Conservation (phyloP, 768 basidiomycete species). For the Suillus ampliporus region DNA sequence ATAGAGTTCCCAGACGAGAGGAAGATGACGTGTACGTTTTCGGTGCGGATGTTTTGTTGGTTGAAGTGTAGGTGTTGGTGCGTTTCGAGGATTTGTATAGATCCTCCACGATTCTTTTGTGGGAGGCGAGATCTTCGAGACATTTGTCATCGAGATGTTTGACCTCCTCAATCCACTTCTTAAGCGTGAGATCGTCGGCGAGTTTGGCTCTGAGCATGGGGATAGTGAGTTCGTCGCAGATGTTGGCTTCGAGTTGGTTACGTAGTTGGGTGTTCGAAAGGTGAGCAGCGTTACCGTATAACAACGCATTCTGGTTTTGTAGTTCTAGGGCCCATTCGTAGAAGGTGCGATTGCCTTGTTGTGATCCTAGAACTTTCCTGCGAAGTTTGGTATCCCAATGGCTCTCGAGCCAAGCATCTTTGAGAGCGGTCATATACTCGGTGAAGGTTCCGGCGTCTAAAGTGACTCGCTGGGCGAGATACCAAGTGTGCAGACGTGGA, state of each 20-base stretch:
- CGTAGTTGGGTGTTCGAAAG: constrained; percentile 13
- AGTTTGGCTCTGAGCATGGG: constrained; percentile 1
- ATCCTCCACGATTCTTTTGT: background rate
- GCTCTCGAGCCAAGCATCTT: constrained; percentile 9
- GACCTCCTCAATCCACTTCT: background rate
- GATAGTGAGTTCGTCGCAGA: constrained; percentile 16
- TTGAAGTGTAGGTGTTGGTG: background rate
- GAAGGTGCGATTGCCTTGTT: constrained; percentile 14
- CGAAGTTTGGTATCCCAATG: constrained; percentile 7
- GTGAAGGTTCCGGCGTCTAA: too few relatives aligned
- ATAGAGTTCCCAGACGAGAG: constrained; percentile 9
- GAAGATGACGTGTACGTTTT: background rate
- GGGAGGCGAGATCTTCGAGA: background rate
- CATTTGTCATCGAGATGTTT: constrained; percentile 10
- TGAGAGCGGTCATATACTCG: too few relatives aligned
- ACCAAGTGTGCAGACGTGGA: too few relatives aligned
- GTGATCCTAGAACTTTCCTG: constrained; percentile 10
- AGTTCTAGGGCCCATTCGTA: constrained; percentile 19
- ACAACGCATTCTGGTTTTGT: constrained; percentile 21
- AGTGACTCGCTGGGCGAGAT: too few relatives aligned
- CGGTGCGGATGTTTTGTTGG: background rate
- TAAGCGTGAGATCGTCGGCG: background rate
- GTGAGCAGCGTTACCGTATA: constrained; percentile 16
- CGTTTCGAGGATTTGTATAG: constrained; percentile 1
- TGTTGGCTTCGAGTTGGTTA: constrained; percentile 22